phyloP scores from a whole-genome alignment of 139 green algal species.

The Chlamydomonas eustigma region DNA sequence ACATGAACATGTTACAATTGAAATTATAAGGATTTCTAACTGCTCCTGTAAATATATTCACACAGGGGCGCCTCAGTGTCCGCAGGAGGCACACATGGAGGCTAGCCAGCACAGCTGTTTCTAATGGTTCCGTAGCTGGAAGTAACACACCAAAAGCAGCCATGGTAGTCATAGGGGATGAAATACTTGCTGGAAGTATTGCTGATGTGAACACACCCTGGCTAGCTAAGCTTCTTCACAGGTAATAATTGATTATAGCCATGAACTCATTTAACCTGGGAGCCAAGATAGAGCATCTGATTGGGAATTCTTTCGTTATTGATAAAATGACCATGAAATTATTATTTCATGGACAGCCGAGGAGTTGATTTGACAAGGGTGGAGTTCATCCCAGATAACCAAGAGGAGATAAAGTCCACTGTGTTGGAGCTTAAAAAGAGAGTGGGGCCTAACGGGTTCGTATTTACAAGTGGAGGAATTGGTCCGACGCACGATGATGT shows the following conservation, averaged over 20 bases:
- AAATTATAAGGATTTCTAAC: too few relatives aligned
- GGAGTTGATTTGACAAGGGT: conserved; percentile 70
- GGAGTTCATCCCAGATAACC: conserved; percentile 59
- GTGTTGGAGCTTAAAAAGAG: conserved; percentile 36
- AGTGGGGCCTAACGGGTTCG: conserved; percentile 54
- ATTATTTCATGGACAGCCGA: conserved; percentile 23
- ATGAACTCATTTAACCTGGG: not conserved
- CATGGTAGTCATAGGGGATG: conserved; percentile 30
- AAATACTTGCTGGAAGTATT: conserved; percentile 44
- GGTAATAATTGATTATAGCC: too few relatives aligned
- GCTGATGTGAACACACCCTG: conserved; percentile 70
- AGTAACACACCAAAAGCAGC: conserved; percentile 19
- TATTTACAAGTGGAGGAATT: conserved; percentile 80
- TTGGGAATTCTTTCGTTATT: too few relatives aligned
- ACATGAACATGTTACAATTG: too few relatives aligned
- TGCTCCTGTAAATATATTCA: too few relatives aligned
- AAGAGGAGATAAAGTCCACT: conserved; percentile 55
- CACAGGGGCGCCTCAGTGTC: too few relatives aligned
- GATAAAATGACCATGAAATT: too few relatives aligned
- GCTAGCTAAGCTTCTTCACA: conserved; percentile 70
- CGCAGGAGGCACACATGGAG: too few relatives aligned
- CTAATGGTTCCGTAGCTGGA: too few relatives aligned
- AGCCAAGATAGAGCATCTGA: too few relatives aligned
- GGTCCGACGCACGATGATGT: conserved; percentile 82
- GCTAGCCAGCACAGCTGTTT: too few relatives aligned